Evolutionary conservation across 2,329 filamentous ascomycete species (phyloP).

Genomic region (Hirsutella rhossiliensis): DNA sequence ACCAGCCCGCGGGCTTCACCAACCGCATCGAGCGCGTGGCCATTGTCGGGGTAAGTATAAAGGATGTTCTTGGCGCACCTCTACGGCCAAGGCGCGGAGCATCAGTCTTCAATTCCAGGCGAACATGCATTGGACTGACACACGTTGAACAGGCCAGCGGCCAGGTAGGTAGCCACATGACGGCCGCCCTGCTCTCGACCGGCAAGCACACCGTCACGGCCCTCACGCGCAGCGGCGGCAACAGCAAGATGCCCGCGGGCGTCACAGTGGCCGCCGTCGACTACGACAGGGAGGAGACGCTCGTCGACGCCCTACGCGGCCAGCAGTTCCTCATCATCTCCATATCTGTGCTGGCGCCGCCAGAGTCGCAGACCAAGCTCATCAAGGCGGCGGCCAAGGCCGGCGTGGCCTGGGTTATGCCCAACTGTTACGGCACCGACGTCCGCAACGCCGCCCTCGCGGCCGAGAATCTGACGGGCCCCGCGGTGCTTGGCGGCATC

Average conservation of each 20-base stretch:
- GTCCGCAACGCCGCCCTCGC: conserved; percentile 12
- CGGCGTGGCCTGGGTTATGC: conserved; percentile 37
- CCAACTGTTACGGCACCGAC: conserved; percentile 30
- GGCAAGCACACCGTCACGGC: conserved; percentile 41
- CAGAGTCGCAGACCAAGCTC: conserved; percentile 30
- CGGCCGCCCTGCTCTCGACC: conserved; percentile 29
- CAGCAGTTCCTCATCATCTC: conserved; percentile 47
- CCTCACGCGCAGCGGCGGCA: conserved; percentile 33
- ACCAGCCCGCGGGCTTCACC: conserved; percentile 10
- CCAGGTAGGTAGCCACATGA: conserved; percentile 27
- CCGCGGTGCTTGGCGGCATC: conserved; percentile 10
- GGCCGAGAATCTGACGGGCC: conserved; percentile 17
- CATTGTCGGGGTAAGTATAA: conserved; percentile 27
- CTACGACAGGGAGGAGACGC: conserved; percentile 27
- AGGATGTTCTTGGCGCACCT: too few relatives aligned
- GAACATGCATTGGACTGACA: too few relatives aligned
- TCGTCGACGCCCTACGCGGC: conserved; percentile 36
- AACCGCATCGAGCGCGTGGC: conserved; percentile 27
- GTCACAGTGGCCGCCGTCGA: conserved; percentile 29
- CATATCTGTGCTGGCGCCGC: conserved; percentile 25
- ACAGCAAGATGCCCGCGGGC: conserved; percentile 28
- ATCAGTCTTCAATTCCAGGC: background rate
- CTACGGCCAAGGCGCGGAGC: too few relatives aligned
- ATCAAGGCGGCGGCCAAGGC: conserved; percentile 37
- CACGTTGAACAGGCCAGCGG: conserved; percentile 22